Percentiles rank a stretch among this genome's conserved stretches.
phyloP scores from a whole-genome alignment of 768 basidiomycete genomes.

The Termitomyces sp. region DNA sequence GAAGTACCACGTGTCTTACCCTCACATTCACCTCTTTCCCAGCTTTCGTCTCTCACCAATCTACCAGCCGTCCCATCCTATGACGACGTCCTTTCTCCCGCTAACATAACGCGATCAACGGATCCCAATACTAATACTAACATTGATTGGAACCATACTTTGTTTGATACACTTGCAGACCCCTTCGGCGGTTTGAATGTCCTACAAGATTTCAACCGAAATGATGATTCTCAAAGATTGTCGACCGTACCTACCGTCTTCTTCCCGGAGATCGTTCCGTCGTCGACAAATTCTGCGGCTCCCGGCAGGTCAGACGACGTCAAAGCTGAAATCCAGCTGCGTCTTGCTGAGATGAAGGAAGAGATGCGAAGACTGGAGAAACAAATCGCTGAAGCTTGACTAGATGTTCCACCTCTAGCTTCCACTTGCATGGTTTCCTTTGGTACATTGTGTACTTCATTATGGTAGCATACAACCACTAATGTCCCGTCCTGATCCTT shows the following conservation, averaged over 20 bases:
- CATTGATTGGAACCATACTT: not conserved
- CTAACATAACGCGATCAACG: not conserved
- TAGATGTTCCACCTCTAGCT: not conserved
- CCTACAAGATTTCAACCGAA: not conserved
- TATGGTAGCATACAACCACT: not conserved
- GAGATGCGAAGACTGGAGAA: slow-evolving; percentile 6
- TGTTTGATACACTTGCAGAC: not conserved
- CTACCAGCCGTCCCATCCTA: not conserved
- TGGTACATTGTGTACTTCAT: not conserved
- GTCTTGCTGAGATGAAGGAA: slow-evolving; percentile 7
- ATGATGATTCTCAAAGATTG: not conserved
- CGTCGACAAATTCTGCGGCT: not conserved
- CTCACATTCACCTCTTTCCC: not conserved
- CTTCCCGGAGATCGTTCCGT: not conserved
- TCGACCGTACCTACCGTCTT: not conserved
- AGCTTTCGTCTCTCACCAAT: slow-evolving; percentile 1
- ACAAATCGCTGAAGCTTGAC: slow-evolving; percentile 1
- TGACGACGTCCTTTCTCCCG: not conserved
- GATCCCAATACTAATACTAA: not conserved
- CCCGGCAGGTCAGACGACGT: not conserved
- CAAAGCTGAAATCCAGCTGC: not conserved
- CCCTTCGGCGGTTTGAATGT: not conserved
- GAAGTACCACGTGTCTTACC: not conserved
- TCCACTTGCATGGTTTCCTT: not conserved
- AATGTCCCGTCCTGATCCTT: too few relatives aligned